Evolutionary conservation across 2,329 filamentous ascomycete species (phyloP).

Genomic region (Rutstroemia sp.): DNA sequence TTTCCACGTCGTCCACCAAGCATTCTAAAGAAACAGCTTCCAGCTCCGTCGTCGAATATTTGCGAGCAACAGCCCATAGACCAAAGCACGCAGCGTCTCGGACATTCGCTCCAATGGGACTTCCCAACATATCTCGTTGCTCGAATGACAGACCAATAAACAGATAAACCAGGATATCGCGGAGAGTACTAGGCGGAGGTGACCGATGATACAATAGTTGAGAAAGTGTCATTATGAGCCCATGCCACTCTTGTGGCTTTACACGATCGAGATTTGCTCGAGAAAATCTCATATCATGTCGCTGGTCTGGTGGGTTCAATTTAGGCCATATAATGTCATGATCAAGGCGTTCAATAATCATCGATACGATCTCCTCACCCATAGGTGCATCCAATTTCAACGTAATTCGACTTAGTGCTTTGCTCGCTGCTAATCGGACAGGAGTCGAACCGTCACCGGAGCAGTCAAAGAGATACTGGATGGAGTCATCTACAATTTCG

Average conservation of each 20-base stretch:
- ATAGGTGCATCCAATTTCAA: constrained; percentile 72
- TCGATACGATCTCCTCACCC: constrained; percentile 81
- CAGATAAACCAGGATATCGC: constrained; percentile 68
- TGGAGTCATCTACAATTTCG: constrained; percentile 67
- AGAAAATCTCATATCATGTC: constrained; percentile 34
- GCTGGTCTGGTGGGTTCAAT: neutral
- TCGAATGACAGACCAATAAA: constrained; percentile 81
- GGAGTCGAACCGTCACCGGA: constrained; percentile 85
- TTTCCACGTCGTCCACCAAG: constrained; percentile 14
- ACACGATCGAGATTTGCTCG: constrained; percentile 60
- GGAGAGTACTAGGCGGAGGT: constrained; percentile 61
- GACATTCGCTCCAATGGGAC: constrained; percentile 79
- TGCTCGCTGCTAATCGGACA: constrained; percentile 84
- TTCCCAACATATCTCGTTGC: constrained; percentile 77
- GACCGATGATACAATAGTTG: constrained; percentile 82
- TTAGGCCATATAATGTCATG: constrained; percentile 37
- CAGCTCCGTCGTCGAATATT: constrained; percentile 77
- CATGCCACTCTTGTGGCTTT: constrained; percentile 84
- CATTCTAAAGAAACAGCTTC: constrained; percentile 43
- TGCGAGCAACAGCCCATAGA: constrained; percentile 83
- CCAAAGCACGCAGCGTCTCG: constrained; percentile 95
- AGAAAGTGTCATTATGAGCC: constrained; percentile 77
- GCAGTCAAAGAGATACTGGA: constrained; percentile 71
- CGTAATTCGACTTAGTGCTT: constrained; percentile 81
- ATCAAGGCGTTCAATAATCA: constrained; percentile 65